Evolutionary conservation across 2,329 filamentous ascomycete species (phyloP).

Genomic region (Trichoderma polysporum): DNA sequence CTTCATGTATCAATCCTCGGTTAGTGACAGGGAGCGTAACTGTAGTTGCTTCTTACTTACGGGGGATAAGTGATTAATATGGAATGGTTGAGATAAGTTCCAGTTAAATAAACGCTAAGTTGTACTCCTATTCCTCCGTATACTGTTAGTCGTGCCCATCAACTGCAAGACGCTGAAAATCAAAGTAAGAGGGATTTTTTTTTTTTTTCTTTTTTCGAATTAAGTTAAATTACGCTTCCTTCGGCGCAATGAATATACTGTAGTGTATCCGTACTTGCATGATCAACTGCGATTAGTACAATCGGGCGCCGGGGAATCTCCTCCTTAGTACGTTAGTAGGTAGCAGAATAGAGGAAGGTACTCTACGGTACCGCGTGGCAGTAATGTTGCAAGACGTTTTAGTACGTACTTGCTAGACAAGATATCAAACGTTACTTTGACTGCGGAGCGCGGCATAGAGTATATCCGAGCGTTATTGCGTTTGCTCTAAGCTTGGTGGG

Average conservation of each 20-base stretch:
- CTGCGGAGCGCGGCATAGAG: slow-evolving; percentile 1
- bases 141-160: not conserved
- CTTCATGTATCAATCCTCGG: no score
- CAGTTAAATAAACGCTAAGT: not conserved
- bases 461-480: slow-evolving; percentile 1
- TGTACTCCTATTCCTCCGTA: not conserved
- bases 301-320: no score
- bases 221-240: not conserved
- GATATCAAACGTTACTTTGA: not conserved
- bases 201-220: no score
- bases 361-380: no score
- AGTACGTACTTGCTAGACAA: not conserved
- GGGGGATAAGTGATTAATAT: not conserved
- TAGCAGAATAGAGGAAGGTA: no score
- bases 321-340: no score
- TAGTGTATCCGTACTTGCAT: not conserved
- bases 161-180: not conserved
- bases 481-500: not conserved
- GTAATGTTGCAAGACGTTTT: not conserved
- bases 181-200: not conserved
- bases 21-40: not conserved
- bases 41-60: not conserved
- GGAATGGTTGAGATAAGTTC: not conserved
- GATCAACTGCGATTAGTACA: no score
- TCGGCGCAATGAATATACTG: not conserved